phyloP scores from a whole-genome alignment of 2,329 filamentous ascomycete genomes.

The Talaromyces sp. region DNA sequence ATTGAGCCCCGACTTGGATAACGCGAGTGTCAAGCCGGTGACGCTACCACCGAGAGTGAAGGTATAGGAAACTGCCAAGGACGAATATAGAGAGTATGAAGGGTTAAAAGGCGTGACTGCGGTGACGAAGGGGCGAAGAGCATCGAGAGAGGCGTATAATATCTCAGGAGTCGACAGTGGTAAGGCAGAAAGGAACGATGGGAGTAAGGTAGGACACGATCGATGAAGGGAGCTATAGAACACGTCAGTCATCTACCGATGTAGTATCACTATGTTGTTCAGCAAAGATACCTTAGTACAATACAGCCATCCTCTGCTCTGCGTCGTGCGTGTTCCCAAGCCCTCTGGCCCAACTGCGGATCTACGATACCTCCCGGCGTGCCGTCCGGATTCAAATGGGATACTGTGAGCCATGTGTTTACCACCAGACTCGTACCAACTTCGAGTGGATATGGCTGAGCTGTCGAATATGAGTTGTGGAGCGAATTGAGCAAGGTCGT shows the following conservation, averaged over 20 bases:
- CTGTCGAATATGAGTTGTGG: slow-evolving; percentile 79
- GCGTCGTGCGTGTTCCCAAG: slow-evolving; percentile 93
- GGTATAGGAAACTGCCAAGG: slow-evolving; percentile 74
- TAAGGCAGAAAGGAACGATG: slow-evolving; percentile 73
- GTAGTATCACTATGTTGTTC: not conserved
- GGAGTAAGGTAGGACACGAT: slow-evolving; percentile 77
- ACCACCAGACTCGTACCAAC: slow-evolving; percentile 86
- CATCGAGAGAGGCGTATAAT: slow-evolving; percentile 73
- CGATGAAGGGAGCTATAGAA: slow-evolving; percentile 71
- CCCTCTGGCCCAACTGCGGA: slow-evolving; percentile 66
- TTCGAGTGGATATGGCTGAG: slow-evolving; percentile 79
- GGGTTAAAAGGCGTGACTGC: slow-evolving; percentile 86
- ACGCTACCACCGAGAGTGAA: slow-evolving; percentile 76
- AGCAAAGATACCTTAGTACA: slow-evolving; percentile 66
- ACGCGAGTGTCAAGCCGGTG: slow-evolving; percentile 65
- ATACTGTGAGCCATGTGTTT: slow-evolving; percentile 88
- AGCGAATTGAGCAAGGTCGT: slow-evolving; percentile 88
- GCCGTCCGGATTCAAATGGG: slow-evolving; percentile 64
- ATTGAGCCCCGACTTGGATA: slow-evolving; percentile 85
- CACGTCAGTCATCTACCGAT: not conserved
- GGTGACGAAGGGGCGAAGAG: slow-evolving; percentile 77
- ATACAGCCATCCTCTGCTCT: slow-evolving; percentile 95
- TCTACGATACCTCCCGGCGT: slow-evolving; percentile 74
- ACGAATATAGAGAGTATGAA: slow-evolving; percentile 72
- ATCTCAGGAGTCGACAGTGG: slow-evolving; percentile 72